Evolutionary conservation across 768 basidiomycete genomes (phyloP).

Genomic region (Boletus coccyginus): DNA sequence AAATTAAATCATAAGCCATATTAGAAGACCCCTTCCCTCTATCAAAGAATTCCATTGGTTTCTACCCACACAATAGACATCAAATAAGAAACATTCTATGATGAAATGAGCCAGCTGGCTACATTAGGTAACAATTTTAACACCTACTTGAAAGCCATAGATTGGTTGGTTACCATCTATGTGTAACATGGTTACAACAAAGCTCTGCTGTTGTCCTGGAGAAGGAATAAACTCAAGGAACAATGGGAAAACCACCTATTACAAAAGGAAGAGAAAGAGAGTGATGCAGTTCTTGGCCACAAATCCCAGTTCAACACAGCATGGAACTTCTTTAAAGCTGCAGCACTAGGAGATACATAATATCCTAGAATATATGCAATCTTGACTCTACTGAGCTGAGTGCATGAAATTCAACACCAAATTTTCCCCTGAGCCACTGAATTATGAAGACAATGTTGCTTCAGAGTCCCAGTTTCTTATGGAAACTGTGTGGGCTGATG

Average conservation of each 20-base stretch:
- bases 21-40: neutral
- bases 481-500: no score
- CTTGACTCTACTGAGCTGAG: neutral
- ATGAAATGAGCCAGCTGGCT: neutral
- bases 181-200: neutral
- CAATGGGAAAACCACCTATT: neutral
- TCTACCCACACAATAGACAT: neutral
- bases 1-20: neutral
- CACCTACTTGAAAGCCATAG: neutral
- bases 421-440: neutral
- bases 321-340: neutral
- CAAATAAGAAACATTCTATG: slow-evolving; percentile 2
- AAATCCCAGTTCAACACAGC: neutral
- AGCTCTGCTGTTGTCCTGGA: neutral
- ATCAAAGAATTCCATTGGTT: slow-evolving; percentile 8
- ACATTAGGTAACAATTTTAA: neutral
- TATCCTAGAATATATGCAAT: neutral
- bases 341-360: neutral
- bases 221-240: neutral
- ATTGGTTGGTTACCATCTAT: neutral
- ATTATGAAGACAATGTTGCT: no score
- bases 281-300: neutral
- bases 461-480: no score
- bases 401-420: neutral
- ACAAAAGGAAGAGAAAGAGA: neutral